Evolutionary conservation across 306 rosid genomes (phyloP), one percentile per base, ranked within the genome.

Genomic region (Quercus agrifolia): DNA sequence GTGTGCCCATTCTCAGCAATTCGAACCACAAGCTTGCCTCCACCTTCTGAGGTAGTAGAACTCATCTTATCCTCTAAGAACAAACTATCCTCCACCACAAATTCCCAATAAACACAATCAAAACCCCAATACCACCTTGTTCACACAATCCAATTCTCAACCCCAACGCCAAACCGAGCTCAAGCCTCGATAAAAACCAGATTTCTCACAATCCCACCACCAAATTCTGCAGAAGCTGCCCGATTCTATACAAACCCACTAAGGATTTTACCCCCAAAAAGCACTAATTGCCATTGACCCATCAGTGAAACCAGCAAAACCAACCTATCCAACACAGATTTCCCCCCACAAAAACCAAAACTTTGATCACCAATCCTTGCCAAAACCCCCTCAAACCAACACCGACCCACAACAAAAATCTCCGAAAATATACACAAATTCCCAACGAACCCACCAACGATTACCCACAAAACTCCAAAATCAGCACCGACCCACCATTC

Each of bases 1-100:
- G 98, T 87, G 78, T 82, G 94, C 21, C 99, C 99, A 86, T 93
- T 96, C 81, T 90, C 98, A 56, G 99, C 97, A 85, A 93, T 85
- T 86, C 87, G 97, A 84, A 96, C 93, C 59, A 91, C 79, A 51
- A 96, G 88, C 85, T 86, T 92, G 21, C 96, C 93, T 71, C 73
- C 79, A 75, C 88, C 85, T 58, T 90, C 92, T 14, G 81, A 69
- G 69, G 80, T 71, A 61, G 89, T 74, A 7, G 91, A 89, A 88
- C 89, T 91, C 99, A 93, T 95, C 84, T 83, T 88, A 85, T 87
- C 86, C 88, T 35, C 54, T 8, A 41, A 58, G 35, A 31, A 64
- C 68, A 74, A 49, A 41, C 20, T 71, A 58, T 20, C 74, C 80
- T 70, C 82, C 73, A 80, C 78, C 84, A 61, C 89, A 79, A 28